Evolutionary conservation across 2,329 filamentous ascomycete species (phyloP), one percentile per base, ranked within the genome.

Genomic region (Trichoderma aggressivum): DNA sequence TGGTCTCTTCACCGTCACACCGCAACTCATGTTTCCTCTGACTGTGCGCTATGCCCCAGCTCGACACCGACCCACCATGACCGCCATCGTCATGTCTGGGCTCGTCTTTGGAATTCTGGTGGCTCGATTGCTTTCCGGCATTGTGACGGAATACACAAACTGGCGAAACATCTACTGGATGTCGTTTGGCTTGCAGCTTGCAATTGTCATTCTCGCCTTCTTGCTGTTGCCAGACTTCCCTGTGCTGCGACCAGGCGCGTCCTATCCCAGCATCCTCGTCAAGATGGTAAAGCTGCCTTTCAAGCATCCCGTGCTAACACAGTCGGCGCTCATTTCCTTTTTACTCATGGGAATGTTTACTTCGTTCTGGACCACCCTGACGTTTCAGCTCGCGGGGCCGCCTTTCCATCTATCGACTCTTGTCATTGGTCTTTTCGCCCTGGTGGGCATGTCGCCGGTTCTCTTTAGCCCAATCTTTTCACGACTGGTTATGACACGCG

Each of bases 111-210:
- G 93, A 18, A 88, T 96, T 73, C 85, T 97, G 2, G 83, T 94
- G 68, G 93, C 93, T 0, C 89, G 93, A 2, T 84, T 95, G 0
- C 85, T 96, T 1, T 91, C 92, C 0, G 93, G 93, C 1, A 89
- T 94, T 30, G 85, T 95, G 32, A 89, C 92, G 0, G 88, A 93
- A 75, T 94, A 88, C 77, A 90, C 89, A 0, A 85, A 86, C 73
- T 96, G 93, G 93, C 86, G 93, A 28, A 88, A 88, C 71, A 89
- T 95, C 8, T 96, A 94, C 82, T 95, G 92, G 91, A 84, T 94
- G 72, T 87, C 91, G 0, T 87, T 94, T 6, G 92, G 85, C 0
- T 82, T 92, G 0, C 93, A 96, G 80, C 90, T 88, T 75, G 77
- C 88, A 10, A 90, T 95, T 73, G 86, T 91, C 70, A 74, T 83